phyloP scores from a whole-genome alignment of 495 filamentous ascomycete species.

The Daldinia loculata region DNA sequence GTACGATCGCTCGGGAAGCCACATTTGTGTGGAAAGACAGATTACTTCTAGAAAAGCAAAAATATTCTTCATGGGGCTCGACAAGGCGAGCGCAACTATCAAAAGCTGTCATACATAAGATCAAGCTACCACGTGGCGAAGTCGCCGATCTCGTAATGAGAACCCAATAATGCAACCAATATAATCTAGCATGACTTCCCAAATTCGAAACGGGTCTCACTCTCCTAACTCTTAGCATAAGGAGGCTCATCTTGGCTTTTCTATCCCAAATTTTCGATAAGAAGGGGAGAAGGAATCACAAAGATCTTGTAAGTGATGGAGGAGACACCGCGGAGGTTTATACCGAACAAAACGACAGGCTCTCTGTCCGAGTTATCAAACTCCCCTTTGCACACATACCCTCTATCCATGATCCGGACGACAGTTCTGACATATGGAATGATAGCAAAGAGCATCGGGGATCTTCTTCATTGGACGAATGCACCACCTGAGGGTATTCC shows the following conservation, averaged over 20 bases:
- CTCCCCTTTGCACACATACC: not conserved
- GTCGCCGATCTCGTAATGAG: slow-evolving; percentile 41
- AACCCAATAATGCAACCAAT: slow-evolving; percentile 41
- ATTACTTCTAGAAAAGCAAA: slow-evolving; percentile 39
- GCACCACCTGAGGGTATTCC: slow-evolving; percentile 52
- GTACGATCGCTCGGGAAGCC: slow-evolving; percentile 36
- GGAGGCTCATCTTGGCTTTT: not conserved
- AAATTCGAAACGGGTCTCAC: slow-evolving; percentile 25
- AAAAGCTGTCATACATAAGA: slow-evolving; percentile 36
- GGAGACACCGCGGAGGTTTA: not conserved
- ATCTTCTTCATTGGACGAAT: slow-evolving; percentile 48
- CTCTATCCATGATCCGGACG: slow-evolving; percentile 18
- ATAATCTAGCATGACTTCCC: slow-evolving; percentile 28
- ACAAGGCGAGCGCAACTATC: slow-evolving; percentile 15
- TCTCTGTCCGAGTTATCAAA: not conserved
- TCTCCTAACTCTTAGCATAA: slow-evolving; percentile 1
- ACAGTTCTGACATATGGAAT: slow-evolving; percentile 40
- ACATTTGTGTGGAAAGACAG: slow-evolving; percentile 27
- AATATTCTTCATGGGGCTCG: slow-evolving; percentile 11
- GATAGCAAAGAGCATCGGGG: slow-evolving; percentile 56
- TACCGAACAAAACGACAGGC: not conserved
- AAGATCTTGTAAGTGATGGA: not conserved
- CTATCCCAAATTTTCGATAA: not conserved
- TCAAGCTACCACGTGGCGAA: slow-evolving; percentile 34
- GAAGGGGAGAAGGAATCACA: not conserved